Evolutionary conservation across 441 rosid genomes (phyloP).

Genomic region (Arabidopsis hybrid): DNA sequence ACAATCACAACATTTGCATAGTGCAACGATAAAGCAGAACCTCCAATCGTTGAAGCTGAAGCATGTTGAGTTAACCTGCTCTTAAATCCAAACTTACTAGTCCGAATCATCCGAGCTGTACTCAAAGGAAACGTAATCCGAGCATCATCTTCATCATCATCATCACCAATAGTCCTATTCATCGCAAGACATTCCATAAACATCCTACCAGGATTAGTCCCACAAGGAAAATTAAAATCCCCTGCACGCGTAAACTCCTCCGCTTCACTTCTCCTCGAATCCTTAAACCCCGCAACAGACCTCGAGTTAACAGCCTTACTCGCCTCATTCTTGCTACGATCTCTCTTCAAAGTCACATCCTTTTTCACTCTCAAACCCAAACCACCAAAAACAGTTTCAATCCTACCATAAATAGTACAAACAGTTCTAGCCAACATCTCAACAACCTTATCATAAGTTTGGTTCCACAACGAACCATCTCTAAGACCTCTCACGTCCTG

Average conservation of each 20-base stretch:
- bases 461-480: constrained; percentile 90
- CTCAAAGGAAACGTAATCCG: constrained; percentile 49
- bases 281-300: constrained; percentile 44
- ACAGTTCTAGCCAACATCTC: constrained; percentile 89
- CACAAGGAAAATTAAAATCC: constrained; percentile 78
- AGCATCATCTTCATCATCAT: constrained; percentile 48
- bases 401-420: constrained; percentile 83
- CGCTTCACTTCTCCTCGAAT: constrained; percentile 55
- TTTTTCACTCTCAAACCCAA: constrained; percentile 51
- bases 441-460: constrained; percentile 85
- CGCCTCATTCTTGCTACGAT: constrained; percentile 55
- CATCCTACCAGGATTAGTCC: constrained; percentile 79
- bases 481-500: constrained; percentile 89
- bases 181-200: constrained; percentile 87
- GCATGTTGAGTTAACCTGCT: constrained; percentile 62
- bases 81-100: constrained; percentile 53
- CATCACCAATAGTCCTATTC: constrained; percentile 51
- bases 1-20: constrained; percentile 90
- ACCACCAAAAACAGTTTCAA: constrained; percentile 75
- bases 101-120: constrained; percentile 49
- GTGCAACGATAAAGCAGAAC: constrained; percentile 87
- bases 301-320: constrained; percentile 48
- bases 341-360: constrained; percentile 56
- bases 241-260: constrained; percentile 53
- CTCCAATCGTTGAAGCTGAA: constrained; percentile 77